Evolutionary conservation across 2,329 filamentous ascomycete species (phyloP).

Genomic region (Penicillium expansum): DNA sequence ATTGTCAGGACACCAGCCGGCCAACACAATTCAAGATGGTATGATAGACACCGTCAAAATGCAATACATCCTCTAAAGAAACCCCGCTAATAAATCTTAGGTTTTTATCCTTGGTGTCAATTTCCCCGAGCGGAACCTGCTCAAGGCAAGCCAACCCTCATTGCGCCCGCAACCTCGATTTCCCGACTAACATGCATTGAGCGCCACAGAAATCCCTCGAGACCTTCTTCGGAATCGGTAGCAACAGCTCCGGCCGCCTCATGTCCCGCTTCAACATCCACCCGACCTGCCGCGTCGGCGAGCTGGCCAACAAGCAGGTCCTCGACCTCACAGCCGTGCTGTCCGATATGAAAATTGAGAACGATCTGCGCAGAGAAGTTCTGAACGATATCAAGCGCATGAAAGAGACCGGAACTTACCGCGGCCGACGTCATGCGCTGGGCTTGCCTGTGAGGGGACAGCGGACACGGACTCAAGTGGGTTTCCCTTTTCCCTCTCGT

Average conservation of each 20-base stretch:
- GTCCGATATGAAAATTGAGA: conserved; percentile 90
- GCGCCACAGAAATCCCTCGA: conserved; percentile 57
- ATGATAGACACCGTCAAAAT: background rate
- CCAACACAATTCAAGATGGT: conserved; percentile 32
- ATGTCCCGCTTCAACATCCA: conserved; percentile 90
- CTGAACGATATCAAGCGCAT: conserved; percentile 82
- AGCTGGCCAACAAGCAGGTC: conserved; percentile 71
- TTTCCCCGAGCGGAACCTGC: conserved; percentile 78
- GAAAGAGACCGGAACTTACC: conserved; percentile 86
- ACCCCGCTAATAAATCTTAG: conserved; percentile 44
- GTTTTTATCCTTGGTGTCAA: conserved; percentile 83
- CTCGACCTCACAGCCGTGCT: conserved; percentile 81
- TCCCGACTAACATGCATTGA: conserved; percentile 8
- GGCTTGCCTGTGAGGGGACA: conserved; percentile 87
- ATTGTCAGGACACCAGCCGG: conserved; percentile 12
- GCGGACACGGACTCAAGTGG: conserved; percentile 73
- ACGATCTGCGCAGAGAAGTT: conserved; percentile 73
- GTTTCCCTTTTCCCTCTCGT: conserved; percentile 17
- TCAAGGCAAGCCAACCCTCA: conserved; percentile 61
- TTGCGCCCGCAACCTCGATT: conserved; percentile 5
- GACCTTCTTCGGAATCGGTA: conserved; percentile 82
- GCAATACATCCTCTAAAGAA: background rate
- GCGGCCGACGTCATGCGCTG: conserved; percentile 90
- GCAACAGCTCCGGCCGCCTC: conserved; percentile 66
- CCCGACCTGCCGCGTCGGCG: conserved; percentile 73